Percentiles rank a stretch among this genome's conserved stretches.
These are phyloP conservation scores for Durotheca rogersii DNA, from an alignment of 495 filamentous ascomycete species.

Conservation along the genomic window DNA sequence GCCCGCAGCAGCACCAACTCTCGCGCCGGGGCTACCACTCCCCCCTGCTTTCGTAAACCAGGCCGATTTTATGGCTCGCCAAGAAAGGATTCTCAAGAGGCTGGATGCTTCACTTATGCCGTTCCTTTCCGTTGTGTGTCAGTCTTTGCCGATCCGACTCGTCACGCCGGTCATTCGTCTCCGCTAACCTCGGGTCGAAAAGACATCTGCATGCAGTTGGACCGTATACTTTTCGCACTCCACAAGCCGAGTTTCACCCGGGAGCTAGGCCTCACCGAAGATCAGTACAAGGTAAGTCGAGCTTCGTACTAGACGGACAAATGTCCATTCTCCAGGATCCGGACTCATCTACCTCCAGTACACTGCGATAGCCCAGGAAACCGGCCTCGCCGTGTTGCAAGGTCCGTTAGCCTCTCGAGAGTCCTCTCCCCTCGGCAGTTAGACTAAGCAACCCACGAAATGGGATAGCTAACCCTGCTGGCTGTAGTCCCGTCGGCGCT, in stretches of 20 bases:
- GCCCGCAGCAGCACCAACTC: too few species aligned
- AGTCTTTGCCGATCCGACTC: background rate
- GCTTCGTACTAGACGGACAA: background rate
- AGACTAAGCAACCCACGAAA: background rate
- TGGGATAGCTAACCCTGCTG: background rate
- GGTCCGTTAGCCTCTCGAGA: conserved; percentile 1
- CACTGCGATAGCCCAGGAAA: background rate
- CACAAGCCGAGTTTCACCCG: background rate
- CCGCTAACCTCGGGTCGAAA: too few species aligned
- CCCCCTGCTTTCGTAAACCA: background rate
- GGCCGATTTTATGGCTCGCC: background rate
- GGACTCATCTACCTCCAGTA: background rate
- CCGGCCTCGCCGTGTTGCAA: background rate
- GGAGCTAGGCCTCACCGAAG: background rate
- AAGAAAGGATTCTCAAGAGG: background rate
- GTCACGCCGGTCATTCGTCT: too few species aligned
- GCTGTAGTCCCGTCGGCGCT: conserved; percentile 9
- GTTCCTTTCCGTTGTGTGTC: conserved; percentile 2
- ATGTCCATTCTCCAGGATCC: background rate
- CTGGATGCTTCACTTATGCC: background rate
- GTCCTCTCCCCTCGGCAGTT: too few species aligned
- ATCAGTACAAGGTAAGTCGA: conserved; percentile 6
- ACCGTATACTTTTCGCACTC: background rate
- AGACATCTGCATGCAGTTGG: conserved; percentile 5
- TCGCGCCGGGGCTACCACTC: background rate